Base-by-base conservation (phyloP, 805 yeast species). In the Yarrowia phangngaensis region DNA sequence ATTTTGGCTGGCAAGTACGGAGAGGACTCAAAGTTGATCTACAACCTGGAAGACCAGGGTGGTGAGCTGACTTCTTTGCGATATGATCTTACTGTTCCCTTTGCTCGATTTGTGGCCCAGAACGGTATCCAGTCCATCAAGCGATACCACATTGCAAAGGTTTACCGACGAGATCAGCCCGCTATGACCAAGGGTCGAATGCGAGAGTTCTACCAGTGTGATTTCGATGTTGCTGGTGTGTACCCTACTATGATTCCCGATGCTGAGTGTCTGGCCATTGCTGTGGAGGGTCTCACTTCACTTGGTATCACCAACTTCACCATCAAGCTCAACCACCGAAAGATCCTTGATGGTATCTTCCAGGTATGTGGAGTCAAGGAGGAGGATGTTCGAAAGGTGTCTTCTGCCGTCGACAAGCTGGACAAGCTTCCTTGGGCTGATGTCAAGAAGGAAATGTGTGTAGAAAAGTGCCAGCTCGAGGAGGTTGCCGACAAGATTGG, bases 181-280 rank as follows among this genome's bases (percentile, higher is more conserved):
- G 99, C 99, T 7, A 92, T 92, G 98, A 90, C 97, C 45, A 92
- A 92, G 69, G 99, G 99, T 54, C 79, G 99, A 69, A 92, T 92
- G 98, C 84, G 99, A 76, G 99, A 92, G 69, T 92, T 92, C 62
- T 92, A 92, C 68, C 99, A 92, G 70, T 92, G 99, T 73, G 99
- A 92, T 70, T 85, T 92, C 60, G 99, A 92, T 67, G 73, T 92
- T 61, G 99, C 99, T 16, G 99, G 99, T 47, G 68, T 66, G 51
- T 90, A 84, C 65, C 98, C 92, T 61, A 61, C 80, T 20, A 92
- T 92, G 98, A 92, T 92, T 36, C 95, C 98, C 17, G 99, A 92
- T 64, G 80, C 97, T 7, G 99, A 92, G 70, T 73, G 82, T 52
- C 74, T 92, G 70, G 78, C 83, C 52, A 72, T 92, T 51, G 67